Percentiles rank a stretch among this genome's conserved stretches.
phyloP scores from a whole-genome alignment of 192 early-diverging fungal genomes.

The Podila horticola region DNA sequence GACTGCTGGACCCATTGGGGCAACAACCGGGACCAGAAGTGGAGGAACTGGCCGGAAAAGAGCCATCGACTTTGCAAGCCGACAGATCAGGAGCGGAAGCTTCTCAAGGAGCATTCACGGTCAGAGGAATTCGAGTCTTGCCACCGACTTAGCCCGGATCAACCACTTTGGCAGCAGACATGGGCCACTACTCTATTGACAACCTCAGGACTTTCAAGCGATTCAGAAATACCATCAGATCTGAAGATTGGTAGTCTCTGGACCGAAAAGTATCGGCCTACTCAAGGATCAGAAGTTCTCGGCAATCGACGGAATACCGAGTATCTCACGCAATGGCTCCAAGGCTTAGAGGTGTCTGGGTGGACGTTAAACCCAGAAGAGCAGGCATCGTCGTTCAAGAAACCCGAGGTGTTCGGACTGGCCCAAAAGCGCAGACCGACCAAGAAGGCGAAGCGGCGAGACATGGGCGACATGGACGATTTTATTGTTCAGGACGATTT shows the following conservation, averaged over 20 bases:
- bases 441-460: slow-evolving; percentile 28
- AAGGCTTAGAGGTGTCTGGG: slow-evolving; percentile 34
- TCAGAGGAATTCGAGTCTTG: slow-evolving; percentile 37
- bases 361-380: slow-evolving; percentile 51
- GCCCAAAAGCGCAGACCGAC: slow-evolving; percentile 14
- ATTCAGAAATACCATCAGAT: slow-evolving; percentile 12
- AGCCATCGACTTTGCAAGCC: slow-evolving; percentile 10
- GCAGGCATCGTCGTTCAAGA: background rate
- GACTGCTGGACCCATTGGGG: slow-evolving; percentile 40
- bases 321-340: slow-evolving; percentile 45
- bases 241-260: slow-evolving; percentile 33
- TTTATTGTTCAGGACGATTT: slow-evolving; percentile 37
- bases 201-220: background rate
- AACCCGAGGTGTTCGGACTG: slow-evolving; percentile 18
- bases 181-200: slow-evolving; percentile 26
- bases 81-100: slow-evolving; percentile 10
- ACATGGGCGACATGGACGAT: slow-evolving; percentile 30
- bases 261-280: slow-evolving; percentile 46
- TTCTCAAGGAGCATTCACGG: slow-evolving; percentile 2
- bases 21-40: slow-evolving; percentile 11
- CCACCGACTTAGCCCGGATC: slow-evolving; percentile 20
- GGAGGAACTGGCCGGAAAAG: slow-evolving; percentile 31
- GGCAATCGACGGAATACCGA: slow-evolving; percentile 36
- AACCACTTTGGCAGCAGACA: slow-evolving; percentile 32
- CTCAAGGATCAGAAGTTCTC: slow-evolving; percentile 28